These are phyloP conservation scores for Fusarium aywerte DNA, from an alignment of 2,329 filamentous ascomycete species.

Conservation along the genomic window DNA sequence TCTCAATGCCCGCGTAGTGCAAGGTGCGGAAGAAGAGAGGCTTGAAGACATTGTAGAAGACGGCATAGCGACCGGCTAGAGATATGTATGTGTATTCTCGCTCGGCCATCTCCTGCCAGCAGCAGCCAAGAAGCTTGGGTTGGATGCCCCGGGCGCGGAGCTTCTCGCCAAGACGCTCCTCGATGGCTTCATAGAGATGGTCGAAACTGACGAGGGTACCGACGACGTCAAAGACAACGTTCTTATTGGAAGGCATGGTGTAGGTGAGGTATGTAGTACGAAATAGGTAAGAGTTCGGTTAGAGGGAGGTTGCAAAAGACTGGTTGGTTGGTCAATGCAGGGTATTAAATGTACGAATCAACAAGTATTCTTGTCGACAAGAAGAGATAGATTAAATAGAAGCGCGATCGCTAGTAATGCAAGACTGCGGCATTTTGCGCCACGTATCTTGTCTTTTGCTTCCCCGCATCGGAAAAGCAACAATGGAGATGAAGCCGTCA, in stretches of 20 bases:
- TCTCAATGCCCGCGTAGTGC: background rate
- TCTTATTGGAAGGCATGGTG: background rate
- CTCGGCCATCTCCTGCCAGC: background rate
- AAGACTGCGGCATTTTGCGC: background rate
- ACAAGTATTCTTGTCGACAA: background rate
- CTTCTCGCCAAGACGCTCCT: background rate
- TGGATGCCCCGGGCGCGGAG: background rate
- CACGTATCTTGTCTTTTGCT: background rate
- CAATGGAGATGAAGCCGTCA: background rate
- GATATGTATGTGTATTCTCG: background rate
- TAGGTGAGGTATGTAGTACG: background rate
- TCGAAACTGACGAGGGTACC: conserved; percentile 1
- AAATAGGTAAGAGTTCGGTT: background rate
- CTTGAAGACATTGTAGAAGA: background rate
- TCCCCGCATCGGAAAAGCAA: background rate
- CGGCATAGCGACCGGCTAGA: background rate
- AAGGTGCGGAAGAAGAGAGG: background rate
- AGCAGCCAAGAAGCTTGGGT: background rate
- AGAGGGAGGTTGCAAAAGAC: background rate
- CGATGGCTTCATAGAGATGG: background rate
- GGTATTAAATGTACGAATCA: background rate
- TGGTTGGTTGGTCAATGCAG: background rate
- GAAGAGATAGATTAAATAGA: background rate
- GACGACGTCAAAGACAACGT: conserved; percentile 1
- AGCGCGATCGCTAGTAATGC: background rate